Base-by-base conservation (phyloP, 306 rosid species). In the Macrotyloma uniflorum region DNA sequence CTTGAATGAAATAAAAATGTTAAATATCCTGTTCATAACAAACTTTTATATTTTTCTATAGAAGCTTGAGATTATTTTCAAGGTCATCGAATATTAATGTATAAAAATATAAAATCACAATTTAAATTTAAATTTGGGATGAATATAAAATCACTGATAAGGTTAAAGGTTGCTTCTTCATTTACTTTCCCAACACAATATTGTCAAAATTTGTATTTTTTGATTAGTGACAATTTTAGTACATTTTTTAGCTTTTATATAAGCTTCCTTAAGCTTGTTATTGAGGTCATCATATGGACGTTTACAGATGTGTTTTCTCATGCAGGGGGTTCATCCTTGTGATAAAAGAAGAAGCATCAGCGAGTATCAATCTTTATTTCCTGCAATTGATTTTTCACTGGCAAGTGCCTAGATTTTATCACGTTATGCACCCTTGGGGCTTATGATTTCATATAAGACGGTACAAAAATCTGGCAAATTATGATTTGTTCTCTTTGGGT, bases 311-410 rank as follows among this genome's bases (percentile, higher is more conserved):
- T 66, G 32, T 65, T 67, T 26, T 76, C 70, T 61, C 57, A 59
- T 73, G 74, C 86, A 92, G 97, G 97, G 96, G 50, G 86, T 92
- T 76, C 97, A 84, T 82, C 96, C 97, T 30, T 93, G 97, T 54
- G 91, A 90, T 72, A 89, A 85, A 86, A 89, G 97, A 82, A 83
- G 92, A 83, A 90, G 87, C 85, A 71, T 90, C 50, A 83, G 72
- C 50, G 93, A 93, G 72, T 90, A 90, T 79, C 84, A 53, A 68
- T 57, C 75, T 72, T 87, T 88, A 38, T 92, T 92, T 79, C 97
- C 97, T 45, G 97, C 93, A 30, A 38, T 92, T 84, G 96, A 90
- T 83, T 92, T 92, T 81, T 92, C 96, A 63, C 77, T 90, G 90
- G 97, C 50, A 84, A 85, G 91, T 84, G 35, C 47, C 64, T 12